phyloP scores from a whole-genome alignment of 805 yeast species.

The Candida corydali region DNA sequence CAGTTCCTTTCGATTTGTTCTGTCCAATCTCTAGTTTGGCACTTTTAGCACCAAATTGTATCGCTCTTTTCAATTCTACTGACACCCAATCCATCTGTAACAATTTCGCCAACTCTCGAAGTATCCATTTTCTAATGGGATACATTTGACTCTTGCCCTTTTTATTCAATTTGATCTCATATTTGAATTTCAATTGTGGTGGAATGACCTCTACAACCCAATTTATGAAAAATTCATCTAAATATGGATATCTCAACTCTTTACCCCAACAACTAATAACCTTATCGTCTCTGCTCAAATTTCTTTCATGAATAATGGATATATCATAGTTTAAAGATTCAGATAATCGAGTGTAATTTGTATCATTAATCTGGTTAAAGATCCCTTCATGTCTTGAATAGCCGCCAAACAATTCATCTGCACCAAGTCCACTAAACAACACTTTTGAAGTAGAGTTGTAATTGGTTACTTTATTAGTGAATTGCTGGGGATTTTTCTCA shows the following conservation, averaged over 20 bases:
- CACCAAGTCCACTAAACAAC: constrained; percentile 88
- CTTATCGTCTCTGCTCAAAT: constrained; percentile 88
- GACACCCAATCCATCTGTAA: constrained; percentile 54
- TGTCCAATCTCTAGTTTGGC: constrained; percentile 88
- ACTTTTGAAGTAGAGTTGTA: constrained; percentile 62
- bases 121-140: constrained; percentile 45
- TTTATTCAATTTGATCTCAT: constrained; percentile 21
- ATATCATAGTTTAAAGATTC: constrained; percentile 69
- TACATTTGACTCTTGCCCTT: constrained; percentile 19
- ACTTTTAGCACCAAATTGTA: constrained; percentile 93
- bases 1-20: constrained; percentile 76
- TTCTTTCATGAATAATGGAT: constrained; percentile 68
- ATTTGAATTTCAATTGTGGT: constrained; percentile 40
- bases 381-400: constrained; percentile 76
- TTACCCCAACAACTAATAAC: constrained; percentile 84
- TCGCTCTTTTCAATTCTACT: constrained; percentile 84
- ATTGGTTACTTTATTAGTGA: constrained; percentile 7
- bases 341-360: constrained; percentile 39
- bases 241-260: constrained; percentile 83
- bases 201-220: constrained; percentile 47
- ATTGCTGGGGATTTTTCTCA: constrained; percentile 7
- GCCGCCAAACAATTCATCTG: constrained; percentile 96
- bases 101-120: constrained; percentile 57
- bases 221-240: constrained; percentile 59
- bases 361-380: constrained; percentile 26